Percentiles rank a stretch among this genome's conserved stretches.
Conservation (phyloP, 345 rosid genomes). For the Gossypium thurberi region DNA sequence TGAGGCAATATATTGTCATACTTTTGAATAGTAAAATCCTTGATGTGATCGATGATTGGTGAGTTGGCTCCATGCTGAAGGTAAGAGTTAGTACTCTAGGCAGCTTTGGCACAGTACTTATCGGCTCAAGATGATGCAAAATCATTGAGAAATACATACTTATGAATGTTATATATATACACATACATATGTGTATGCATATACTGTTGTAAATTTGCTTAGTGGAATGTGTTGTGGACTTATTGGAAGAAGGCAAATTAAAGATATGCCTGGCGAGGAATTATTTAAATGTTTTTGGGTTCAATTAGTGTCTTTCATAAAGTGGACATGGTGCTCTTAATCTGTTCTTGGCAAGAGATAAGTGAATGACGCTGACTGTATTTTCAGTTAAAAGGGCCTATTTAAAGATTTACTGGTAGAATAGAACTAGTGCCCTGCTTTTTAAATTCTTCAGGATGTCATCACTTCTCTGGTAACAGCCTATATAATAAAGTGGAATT, state of each 20-base stretch:
- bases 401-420: neutral
- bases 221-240: neutral
- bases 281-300: neutral
- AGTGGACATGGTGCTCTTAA: neutral
- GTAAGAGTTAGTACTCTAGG: neutral
- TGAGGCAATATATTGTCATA: neutral
- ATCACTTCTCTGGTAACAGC: neutral
- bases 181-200: too few species aligned
- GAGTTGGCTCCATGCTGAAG: neutral
- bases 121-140: neutral
- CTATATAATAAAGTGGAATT: neutral
- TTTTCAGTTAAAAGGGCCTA: neutral
- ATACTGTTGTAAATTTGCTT: neutral
- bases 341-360: neutral
- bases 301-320: neutral
- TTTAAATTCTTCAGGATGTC: neutral
- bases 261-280: neutral
- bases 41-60: neutral
- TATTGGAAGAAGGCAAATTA: neutral
- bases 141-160: constrained; percentile 1
- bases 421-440: neutral
- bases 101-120: neutral
- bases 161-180: neutral
- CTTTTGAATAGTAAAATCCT: neutral
- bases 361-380: neutral